phyloP scores from a whole-genome alignment of 352 stramenopile genomes.

The Phytophthora constricta region DNA sequence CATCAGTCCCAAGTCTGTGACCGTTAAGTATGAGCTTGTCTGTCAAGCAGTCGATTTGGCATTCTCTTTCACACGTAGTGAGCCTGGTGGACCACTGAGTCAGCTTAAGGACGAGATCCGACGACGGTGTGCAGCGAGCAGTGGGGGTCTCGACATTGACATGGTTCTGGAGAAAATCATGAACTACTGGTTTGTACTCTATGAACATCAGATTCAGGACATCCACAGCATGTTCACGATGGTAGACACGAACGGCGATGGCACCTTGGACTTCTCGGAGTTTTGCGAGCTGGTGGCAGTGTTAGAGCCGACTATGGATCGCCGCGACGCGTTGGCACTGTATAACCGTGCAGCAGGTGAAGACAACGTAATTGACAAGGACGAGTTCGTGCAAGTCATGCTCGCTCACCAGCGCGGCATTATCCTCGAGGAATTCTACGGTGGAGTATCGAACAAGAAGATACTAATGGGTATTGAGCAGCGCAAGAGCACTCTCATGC shows the following conservation, averaged over 20 bases:
- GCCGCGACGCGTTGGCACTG: slow-evolving; percentile 59
- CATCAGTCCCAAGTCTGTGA: slow-evolving; percentile 55
- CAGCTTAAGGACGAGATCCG: slow-evolving; percentile 68
- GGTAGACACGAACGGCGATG: slow-evolving; percentile 76
- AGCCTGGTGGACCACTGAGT: slow-evolving; percentile 45
- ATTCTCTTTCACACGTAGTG: slow-evolving; percentile 69
- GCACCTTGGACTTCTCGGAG: slow-evolving; percentile 74
- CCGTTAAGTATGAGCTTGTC: slow-evolving; percentile 64
- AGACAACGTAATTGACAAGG: slow-evolving; percentile 82
- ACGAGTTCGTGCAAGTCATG: slow-evolving; percentile 83
- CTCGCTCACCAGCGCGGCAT: slow-evolving; percentile 69
- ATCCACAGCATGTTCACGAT: slow-evolving; percentile 78
- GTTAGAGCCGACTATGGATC: slow-evolving; percentile 70
- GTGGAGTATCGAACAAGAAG: slow-evolving; percentile 59
- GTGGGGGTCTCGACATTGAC: slow-evolving; percentile 63
- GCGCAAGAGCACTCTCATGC: slow-evolving; percentile 48
- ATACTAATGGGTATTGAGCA: slow-evolving; percentile 55
- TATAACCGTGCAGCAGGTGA: slow-evolving; percentile 74
- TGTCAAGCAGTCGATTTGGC: slow-evolving; percentile 75
- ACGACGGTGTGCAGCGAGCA: slow-evolving; percentile 33
- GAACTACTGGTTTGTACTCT: slow-evolving; percentile 80
- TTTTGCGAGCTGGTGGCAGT: slow-evolving; percentile 72
- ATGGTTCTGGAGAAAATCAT: slow-evolving; percentile 79
- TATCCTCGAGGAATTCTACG: slow-evolving; percentile 74
- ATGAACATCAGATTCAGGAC: slow-evolving; percentile 78